These are phyloP conservation scores for Lolium perenne DNA, from an alignment of 176 grass and related monocot species.

Conservation along the genomic window DNA sequence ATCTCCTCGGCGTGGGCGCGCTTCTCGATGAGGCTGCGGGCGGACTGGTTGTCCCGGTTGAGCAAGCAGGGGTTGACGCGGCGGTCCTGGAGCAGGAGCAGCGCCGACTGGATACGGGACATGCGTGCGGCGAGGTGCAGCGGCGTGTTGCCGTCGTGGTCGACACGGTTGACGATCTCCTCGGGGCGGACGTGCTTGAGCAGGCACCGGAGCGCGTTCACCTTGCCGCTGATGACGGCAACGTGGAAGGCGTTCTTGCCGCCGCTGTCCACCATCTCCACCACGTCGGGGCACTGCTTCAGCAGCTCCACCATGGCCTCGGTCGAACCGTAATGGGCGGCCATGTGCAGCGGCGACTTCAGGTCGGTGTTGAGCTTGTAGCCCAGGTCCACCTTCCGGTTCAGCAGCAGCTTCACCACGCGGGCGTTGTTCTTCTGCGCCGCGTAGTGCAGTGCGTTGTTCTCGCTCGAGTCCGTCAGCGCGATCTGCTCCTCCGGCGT, in stretches of 20 bases:
- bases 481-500: conserved; percentile 36
- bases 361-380: conserved; percentile 33
- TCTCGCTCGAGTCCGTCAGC: conserved; percentile 39
- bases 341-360: conserved; percentile 58
- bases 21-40: conserved; percentile 40
- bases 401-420: conserved; percentile 54
- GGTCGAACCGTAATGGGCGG: conserved; percentile 51
- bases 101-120: conserved; percentile 41
- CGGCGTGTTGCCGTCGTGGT: conserved; percentile 45
- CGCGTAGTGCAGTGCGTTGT: conserved; percentile 75
- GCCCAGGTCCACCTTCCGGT: conserved; percentile 40
- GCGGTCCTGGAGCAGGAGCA: conserved; percentile 34
- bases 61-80: conserved; percentile 40
- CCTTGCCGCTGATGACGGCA: conserved; percentile 45
- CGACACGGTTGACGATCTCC: conserved; percentile 59
- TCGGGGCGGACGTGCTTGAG: conserved; percentile 35
- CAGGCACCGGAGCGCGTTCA: conserved; percentile 52
- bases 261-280: conserved; percentile 41
- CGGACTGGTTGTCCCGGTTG: conserved; percentile 35
- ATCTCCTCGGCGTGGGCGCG: neutral
- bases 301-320: conserved; percentile 53
- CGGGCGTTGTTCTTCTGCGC: conserved; percentile 58
- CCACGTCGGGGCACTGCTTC: conserved; percentile 51
- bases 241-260: conserved; percentile 59
- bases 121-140: conserved; percentile 59